Evolutionary conservation across 2,329 filamentous ascomycete genomes (phyloP), one percentile per base, ranked within the genome.

Genomic region (Hirsutella rhossiliensis): DNA sequence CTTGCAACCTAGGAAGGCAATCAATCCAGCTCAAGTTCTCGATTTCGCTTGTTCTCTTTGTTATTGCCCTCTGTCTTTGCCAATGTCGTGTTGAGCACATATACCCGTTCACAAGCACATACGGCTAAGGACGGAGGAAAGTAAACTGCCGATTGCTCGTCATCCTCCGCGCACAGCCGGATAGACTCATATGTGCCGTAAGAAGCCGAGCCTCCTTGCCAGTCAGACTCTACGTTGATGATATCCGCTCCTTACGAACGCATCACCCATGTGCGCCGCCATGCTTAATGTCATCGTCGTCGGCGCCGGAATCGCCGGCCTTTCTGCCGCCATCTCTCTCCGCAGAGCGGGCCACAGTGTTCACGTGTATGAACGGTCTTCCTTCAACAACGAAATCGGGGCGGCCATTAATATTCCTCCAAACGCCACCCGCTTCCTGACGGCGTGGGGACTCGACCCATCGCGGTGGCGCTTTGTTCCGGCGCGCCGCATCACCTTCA

Each of bases 331-430:
- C 34, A 53, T 60, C 31, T 50, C 60, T 2, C 56, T 64, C 28
- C 57, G 60, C 20, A 57, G 59, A 5, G 56, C 58, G 9, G 62
- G 62, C 8, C 62, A 63, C 48, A 7, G 31, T 5, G 57, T 64
- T 19, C 46, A 51, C 9, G 47, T 67, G n/a, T 64, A 61, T 47
- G 65, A 67, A 51, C 54, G 57, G n/a, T 66, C 63, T 1, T 48
- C 48, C 3, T 54, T 64, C 44, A 56, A 57, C 40, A 58, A 61
- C 43, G 64, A 66, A 46, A 50, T 61, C 19, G 64, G 63, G 36
- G 64, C 62, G 7, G 64, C 64, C 38, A 60, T 67, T 34, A 58
- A 59, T 31, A 54, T 68, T 2, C 56, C 61, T 0, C 63, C 63
- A 6, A 68, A 67, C 42, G 62, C 60, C 5, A 48, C 56, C 4